Percentiles rank a stretch among this genome's conserved stretches.
These are phyloP conservation scores for Betula pendula DNA, from an alignment of 306 rosid species.

Conservation along the genomic window DNA sequence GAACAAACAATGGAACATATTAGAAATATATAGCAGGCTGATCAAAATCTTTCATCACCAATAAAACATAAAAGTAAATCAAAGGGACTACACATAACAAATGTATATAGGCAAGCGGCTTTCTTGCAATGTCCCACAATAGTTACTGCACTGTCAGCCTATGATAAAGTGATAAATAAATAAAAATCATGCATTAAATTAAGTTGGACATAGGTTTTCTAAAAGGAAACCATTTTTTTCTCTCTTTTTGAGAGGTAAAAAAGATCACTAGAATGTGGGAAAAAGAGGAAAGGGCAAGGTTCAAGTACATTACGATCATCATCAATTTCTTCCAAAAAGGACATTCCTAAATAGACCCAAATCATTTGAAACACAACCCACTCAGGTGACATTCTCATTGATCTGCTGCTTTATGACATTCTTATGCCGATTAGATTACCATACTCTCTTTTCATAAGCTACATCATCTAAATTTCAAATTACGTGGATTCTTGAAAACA, in stretches of 20 bases:
- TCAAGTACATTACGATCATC: not conserved
- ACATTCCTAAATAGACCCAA: not conserved
- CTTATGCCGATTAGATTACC: not conserved
- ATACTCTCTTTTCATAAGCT: not conserved
- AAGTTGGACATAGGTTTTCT: not conserved
- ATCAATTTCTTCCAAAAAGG: not conserved
- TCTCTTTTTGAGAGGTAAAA: too few species aligned
- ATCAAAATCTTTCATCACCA: too few species aligned
- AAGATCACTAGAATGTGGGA: too few species aligned
- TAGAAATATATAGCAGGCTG: too few species aligned
- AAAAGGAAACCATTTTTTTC: too few species aligned
- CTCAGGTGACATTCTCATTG: not conserved
- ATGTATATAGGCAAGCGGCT: too few species aligned
- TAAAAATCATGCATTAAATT: not conserved
- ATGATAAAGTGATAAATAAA: too few species aligned
- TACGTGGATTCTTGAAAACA: conserved; percentile 22
- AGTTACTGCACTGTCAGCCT: too few species aligned
- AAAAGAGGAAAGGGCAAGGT: not conserved
- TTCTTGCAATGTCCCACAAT: too few species aligned
- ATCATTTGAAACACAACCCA: not conserved
- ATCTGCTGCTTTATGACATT: not conserved
- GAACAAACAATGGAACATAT: too few species aligned
- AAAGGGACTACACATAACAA: too few species aligned
- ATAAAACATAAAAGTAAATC: too few species aligned
- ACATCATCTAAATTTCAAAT: conserved; percentile 2